Evolutionary conservation across 305 asterid species (phyloP).

Genomic region (Fraxinus dipetala): DNA sequence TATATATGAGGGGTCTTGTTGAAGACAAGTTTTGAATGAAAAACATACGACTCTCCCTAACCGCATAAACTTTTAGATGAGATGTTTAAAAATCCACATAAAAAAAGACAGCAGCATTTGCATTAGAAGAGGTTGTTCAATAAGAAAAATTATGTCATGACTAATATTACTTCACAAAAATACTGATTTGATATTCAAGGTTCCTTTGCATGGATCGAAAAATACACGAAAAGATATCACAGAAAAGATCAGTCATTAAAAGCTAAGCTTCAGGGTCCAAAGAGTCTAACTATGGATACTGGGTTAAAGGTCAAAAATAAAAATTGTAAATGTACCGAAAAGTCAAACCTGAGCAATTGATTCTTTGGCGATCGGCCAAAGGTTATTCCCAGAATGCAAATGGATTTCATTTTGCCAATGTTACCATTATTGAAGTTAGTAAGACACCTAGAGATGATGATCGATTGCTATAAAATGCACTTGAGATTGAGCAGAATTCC

Average conservation of each 20-base stretch:
- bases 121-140: not conserved
- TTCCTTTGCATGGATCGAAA: not conserved
- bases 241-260: not conserved
- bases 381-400: not conserved
- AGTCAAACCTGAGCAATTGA: not conserved
- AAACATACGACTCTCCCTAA: not conserved
- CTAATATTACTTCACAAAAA: not conserved
- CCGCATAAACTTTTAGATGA: not conserved
- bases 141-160: not conserved
- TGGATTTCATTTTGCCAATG: not conserved
- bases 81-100: not conserved
- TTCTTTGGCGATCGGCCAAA: not conserved
- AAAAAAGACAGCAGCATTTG: not conserved
- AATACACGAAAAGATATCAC: not conserved
- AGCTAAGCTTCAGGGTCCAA: not conserved
- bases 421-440: not conserved
- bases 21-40: not conserved
- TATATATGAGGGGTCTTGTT: not conserved
- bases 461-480: not conserved
- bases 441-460: not conserved
- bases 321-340: not conserved
- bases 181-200: not conserved
- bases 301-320: not conserved
- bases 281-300: not conserved
- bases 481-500: not conserved